These are phyloP conservation scores for Adiantum capillusveneris DNA, from an alignment of 75 land plant genomes.

Conservation along the genomic window DNA sequence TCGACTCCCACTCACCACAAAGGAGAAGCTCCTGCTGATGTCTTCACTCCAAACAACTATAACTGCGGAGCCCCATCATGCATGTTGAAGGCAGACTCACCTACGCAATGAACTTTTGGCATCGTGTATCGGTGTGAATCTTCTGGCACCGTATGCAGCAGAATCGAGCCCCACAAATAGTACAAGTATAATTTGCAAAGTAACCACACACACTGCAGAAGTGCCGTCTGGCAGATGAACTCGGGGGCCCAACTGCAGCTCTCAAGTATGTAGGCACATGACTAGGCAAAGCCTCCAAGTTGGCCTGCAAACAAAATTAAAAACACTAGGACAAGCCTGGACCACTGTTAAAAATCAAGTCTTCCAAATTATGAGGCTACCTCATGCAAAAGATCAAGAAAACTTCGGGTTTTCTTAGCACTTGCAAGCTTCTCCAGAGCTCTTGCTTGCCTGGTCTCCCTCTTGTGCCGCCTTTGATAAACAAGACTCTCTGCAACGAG, in stretches of 20 bases:
- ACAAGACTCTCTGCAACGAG: constrained; percentile 20
- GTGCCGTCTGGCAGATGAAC: constrained; percentile 67
- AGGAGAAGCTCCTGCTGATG: too few species aligned
- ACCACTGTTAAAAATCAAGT: not conserved
- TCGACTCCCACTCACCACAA: too few species aligned
- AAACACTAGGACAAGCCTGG: not conserved
- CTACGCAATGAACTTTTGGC: constrained; percentile 77
- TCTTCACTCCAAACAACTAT: too few species aligned
- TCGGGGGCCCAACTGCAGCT: constrained; percentile 99
- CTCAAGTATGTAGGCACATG: constrained; percentile 77
- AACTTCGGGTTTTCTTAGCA: constrained; percentile 68
- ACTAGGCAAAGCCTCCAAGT: constrained; percentile 79
- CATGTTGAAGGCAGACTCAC: too few species aligned
- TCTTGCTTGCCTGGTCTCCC: constrained; percentile 77
- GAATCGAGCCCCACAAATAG: constrained; percentile 73
- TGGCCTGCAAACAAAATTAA: constrained; percentile 42
- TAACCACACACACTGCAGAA: constrained; percentile 97
- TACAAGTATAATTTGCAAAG: constrained; percentile 67
- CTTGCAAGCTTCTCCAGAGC: constrained; percentile 51
- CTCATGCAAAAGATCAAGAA: constrained; percentile 77
- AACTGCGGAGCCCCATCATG: too few species aligned
- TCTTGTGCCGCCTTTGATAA: constrained; percentile 55
- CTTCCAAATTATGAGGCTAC: constrained; percentile 18
- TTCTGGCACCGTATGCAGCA: constrained; percentile 75
- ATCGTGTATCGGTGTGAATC: constrained; percentile 86